Base-by-base conservation (phyloP, 148 eudicot genomes). In the Rhododendron simsii region DNA sequence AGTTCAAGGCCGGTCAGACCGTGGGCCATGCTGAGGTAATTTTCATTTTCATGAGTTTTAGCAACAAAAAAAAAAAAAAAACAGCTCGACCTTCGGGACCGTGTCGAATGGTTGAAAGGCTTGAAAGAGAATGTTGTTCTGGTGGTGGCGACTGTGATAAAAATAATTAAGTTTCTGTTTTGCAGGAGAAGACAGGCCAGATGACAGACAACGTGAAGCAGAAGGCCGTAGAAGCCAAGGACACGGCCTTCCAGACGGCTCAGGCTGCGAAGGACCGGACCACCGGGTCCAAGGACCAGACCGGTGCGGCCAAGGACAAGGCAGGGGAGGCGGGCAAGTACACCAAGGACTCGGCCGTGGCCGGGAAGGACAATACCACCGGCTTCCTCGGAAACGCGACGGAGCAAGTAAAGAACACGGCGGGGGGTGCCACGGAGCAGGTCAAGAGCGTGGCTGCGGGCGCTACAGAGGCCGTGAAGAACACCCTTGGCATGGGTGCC, bases 11-110 rank as follows among this genome's bases (percentile, higher is more conserved):
- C 83, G 96, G 96, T 80, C 92, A 95, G 87, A 86, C 92, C 88
- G 89, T 90, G 65, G 96, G 97, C 79, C 90, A 83, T 8, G 92
- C 96, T 80, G 87, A 94, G 96, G 96, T 93, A 90, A 78, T 2
- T 30, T 7, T 69, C 26, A 8, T 71, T 1, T 65, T n/a, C 9
- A 0, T 10, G 0, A 48, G 12, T 48, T 11, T 10, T 41, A 41
- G 45, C 45, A 39, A 41, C 0, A 41, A 2, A 37, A 37, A 3
- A 37, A n/a, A 39, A 5, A 41, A 41, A 6, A 6, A 41, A 41
- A 5, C 6, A 5, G 7, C 7, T 6, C 1, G 45, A 41, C 45
- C 45, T 41, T 41, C 1, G 45, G 45, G 45, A 5, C 5, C 45
- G 1, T 41, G 6, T 41, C 7, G 45, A 41, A 7, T 6, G 45